Conservation (phyloP, 2,329 filamentous ascomycete genomes). For the Cytospora leucostoma region DNA sequence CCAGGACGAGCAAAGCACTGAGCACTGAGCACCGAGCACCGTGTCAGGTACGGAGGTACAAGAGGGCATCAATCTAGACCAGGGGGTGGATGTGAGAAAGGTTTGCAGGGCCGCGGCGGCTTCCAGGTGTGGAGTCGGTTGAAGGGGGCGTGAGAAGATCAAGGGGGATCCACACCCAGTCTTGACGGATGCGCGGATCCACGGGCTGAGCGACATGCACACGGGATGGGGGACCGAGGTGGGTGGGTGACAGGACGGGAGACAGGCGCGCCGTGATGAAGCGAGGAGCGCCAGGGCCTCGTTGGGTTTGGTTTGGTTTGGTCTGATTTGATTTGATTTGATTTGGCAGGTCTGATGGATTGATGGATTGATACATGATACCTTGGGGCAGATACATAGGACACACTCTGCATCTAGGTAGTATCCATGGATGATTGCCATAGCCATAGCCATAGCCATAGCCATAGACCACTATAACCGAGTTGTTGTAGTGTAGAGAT, state of each 20-base stretch:
- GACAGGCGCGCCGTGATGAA: conserved; percentile 16
- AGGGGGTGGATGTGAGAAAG: background rate
- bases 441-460: too few relatives aligned
- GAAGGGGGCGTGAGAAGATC: background rate
- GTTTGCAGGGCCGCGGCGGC: background rate
- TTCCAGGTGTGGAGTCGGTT: background rate
- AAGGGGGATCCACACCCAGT: background rate
- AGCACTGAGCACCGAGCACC: background rate
- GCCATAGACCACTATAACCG: too few relatives aligned
- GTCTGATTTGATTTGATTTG: too few relatives aligned
- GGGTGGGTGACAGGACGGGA: conserved; percentile 14
- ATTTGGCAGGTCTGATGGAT: background rate
- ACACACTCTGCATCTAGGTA: too few relatives aligned
- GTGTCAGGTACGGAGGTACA: background rate
- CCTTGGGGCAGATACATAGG: too few relatives aligned
- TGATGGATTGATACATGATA: background rate
- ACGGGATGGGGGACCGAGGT: background rate
- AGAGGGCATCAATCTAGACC: background rate
- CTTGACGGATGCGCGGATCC: background rate
- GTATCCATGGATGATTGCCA: too few relatives aligned
- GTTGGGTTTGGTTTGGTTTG: background rate
- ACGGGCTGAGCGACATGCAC: conserved; percentile 1
- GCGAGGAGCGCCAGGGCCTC: conserved; percentile 9
- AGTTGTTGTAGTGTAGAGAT: background rate
- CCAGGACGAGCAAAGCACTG: too few relatives aligned